These are phyloP conservation scores for Didymella pomorum DNA, from an alignment of 2,329 filamentous ascomycete species.

Conservation along the genomic window DNA sequence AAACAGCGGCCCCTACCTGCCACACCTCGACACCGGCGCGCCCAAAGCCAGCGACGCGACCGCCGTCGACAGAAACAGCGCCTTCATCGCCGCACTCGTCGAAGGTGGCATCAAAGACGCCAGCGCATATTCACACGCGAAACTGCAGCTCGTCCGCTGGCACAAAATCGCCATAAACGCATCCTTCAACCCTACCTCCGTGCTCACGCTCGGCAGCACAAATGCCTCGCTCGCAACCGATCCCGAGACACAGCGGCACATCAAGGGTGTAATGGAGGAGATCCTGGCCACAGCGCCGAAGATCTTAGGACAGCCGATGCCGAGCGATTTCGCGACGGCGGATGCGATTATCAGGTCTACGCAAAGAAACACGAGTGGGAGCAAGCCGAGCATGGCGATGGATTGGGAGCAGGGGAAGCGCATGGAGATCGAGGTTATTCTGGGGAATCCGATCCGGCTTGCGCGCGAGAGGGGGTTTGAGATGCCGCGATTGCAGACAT, in stretches of 20 bases:
- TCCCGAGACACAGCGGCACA: constrained; percentile 67
- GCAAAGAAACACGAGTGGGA: constrained; percentile 67
- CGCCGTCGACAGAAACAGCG: constrained; percentile 56
- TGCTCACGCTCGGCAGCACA: constrained; percentile 69
- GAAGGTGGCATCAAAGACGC: constrained; percentile 72
- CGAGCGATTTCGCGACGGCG: constrained; percentile 66
- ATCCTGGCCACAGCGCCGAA: constrained; percentile 70
- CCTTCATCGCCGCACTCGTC: constrained; percentile 63
- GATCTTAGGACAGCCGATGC: constrained; percentile 69
- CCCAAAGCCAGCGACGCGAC: constrained; percentile 34
- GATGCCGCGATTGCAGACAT: constrained; percentile 70
- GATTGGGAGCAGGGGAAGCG: constrained; percentile 73
- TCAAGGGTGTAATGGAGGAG: constrained; percentile 74
- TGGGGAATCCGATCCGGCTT: constrained; percentile 74
- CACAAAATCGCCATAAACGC: constrained; percentile 81
- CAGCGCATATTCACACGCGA: constrained; percentile 69
- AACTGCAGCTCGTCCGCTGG: constrained; percentile 75
- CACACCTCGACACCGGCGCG: constrained; percentile 53
- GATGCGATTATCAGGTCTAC: constrained; percentile 71
- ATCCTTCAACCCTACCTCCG: constrained; percentile 75
- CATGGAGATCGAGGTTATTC: constrained; percentile 75
- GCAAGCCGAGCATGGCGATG: constrained; percentile 69
- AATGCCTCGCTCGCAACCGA: constrained; percentile 73
- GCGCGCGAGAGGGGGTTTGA: constrained; percentile 69
- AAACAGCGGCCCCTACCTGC: constrained; percentile 71